A percentile compares a stretch with the other conserved stretches of the same genome.
phyloP scores from a whole-genome alignment of 2,329 filamentous ascomycete species.

The Biscogniauxia sp. region DNA sequence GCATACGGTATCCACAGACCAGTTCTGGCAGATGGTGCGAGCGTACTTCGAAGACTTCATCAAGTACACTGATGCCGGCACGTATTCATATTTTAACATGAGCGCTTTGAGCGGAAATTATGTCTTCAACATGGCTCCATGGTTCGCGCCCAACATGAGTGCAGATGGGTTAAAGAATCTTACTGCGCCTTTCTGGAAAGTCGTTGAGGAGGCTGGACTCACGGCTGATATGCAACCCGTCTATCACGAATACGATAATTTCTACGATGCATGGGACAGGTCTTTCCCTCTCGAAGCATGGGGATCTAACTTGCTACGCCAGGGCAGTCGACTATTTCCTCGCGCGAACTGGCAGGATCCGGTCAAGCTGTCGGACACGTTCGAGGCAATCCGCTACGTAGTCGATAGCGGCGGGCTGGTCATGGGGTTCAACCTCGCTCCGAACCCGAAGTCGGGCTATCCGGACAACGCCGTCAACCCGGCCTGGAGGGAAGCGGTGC shows the following conservation, averaged over 20 bases:
- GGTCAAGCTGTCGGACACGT: slow-evolving; percentile 31
- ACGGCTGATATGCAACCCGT: slow-evolving; percentile 35
- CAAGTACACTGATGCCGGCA: slow-evolving; percentile 34
- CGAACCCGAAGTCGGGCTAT: slow-evolving; percentile 24
- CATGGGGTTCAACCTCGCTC: slow-evolving; percentile 25
- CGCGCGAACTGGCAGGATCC: slow-evolving; percentile 37
- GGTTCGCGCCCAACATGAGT: slow-evolving; percentile 33
- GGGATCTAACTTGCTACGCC: slow-evolving; percentile 30
- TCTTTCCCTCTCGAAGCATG: slow-evolving; percentile 29
- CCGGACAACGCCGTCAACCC: slow-evolving; percentile 38
- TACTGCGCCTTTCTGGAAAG: slow-evolving; percentile 32
- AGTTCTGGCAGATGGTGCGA: slow-evolving; percentile 31
- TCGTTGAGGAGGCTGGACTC: slow-evolving; percentile 18
- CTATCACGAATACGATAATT: slow-evolving; percentile 40
- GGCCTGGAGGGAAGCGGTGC: slow-evolving; percentile 35
- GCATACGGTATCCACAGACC: slow-evolving; percentile 28
- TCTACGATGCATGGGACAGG: slow-evolving; percentile 32
- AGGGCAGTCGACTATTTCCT: slow-evolving; percentile 41
- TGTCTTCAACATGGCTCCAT: slow-evolving; percentile 30
- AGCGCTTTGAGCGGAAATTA: slow-evolving; percentile 19
- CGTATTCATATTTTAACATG: slow-evolving; percentile 34
- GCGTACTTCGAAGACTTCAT: slow-evolving; percentile 32
- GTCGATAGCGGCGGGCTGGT: slow-evolving; percentile 33
- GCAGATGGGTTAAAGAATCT: slow-evolving; percentile 24
- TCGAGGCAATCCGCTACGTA: slow-evolving; percentile 34